These are phyloP conservation scores for Ambrosiella beaveri DNA, from an alignment of 2,329 filamentous ascomycete genomes.

Conservation along the genomic window DNA sequence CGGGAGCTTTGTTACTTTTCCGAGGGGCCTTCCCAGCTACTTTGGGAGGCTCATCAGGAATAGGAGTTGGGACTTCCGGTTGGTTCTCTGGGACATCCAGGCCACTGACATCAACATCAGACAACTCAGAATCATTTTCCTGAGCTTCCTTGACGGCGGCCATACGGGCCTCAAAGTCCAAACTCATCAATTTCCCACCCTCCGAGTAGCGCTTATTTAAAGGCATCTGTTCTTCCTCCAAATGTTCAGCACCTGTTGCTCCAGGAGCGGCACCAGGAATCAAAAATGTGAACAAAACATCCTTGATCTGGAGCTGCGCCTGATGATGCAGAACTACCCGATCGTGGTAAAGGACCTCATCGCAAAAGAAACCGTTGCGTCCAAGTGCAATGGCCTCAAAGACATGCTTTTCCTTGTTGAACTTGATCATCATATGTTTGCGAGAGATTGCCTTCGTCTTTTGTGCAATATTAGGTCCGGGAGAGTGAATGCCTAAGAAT, in stretches of 20 bases:
- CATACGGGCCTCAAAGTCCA: constrained; percentile 49
- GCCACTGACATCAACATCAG: constrained; percentile 14
- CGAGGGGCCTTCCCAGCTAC: constrained; percentile 6
- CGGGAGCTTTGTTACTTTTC: neutral
- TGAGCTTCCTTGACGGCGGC: constrained; percentile 40
- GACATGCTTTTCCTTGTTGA: constrained; percentile 41
- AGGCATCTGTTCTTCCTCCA: constrained; percentile 27
- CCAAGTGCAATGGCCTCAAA: constrained; percentile 48
- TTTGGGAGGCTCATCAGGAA: neutral
- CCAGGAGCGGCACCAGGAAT: constrained; percentile 46
- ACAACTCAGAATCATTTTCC: constrained; percentile 28
- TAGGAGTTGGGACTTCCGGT: neutral
- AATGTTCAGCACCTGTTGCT: constrained; percentile 39
- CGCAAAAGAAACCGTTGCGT: constrained; percentile 52
- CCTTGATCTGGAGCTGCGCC: constrained; percentile 53
- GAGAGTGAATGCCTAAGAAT: constrained; percentile 56
- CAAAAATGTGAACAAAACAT: constrained; percentile 49
- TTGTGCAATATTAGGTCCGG: constrained; percentile 39
- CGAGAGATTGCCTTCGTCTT: constrained; percentile 59
- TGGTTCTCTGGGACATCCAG: constrained; percentile 12
- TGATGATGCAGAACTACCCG: constrained; percentile 44
- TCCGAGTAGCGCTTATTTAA: constrained; percentile 33
- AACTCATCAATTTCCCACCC: constrained; percentile 54
- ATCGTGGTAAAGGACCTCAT: constrained; percentile 40
- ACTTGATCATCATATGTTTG: constrained; percentile 55